These are phyloP conservation scores for Parathielavia appendiculata DNA, from an alignment of 495 filamentous ascomycete species.

Conservation along the genomic window DNA sequence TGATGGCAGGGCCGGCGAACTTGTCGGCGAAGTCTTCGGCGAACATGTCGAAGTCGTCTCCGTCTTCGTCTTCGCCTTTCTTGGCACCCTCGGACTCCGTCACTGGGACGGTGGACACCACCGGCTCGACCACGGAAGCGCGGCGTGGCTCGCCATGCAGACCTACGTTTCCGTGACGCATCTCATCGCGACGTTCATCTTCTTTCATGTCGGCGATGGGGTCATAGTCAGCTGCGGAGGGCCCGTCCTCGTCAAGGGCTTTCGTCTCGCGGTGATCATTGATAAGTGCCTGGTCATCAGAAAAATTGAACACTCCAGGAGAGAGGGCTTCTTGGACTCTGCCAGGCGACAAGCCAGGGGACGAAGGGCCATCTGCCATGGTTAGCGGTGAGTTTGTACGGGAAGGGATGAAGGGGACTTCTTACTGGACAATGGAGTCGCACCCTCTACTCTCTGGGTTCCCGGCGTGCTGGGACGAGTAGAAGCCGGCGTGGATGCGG, in stretches of 20 bases:
- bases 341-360: conserved; percentile 36
- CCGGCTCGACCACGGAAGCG: conserved; percentile 16
- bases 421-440: conserved; percentile 43
- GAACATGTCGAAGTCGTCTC: conserved; percentile 90
- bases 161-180: conserved; percentile 50
- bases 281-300: conserved; percentile 60
- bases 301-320: conserved; percentile 39
- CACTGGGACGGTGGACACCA: conserved; percentile 23
- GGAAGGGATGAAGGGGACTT: background rate
- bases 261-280: conserved; percentile 50
- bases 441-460: conserved; percentile 32
- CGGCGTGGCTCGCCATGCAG: conserved; percentile 41
- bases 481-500: conserved; percentile 51
- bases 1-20: conserved; percentile 58
- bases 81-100: conserved; percentile 28
- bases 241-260: conserved; percentile 59
- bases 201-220: conserved; percentile 90
- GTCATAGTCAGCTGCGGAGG: conserved; percentile 93
- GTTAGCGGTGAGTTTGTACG: conserved; percentile 1
- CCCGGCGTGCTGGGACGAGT: conserved; percentile 40
- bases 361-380: conserved; percentile 25
- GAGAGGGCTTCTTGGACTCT: conserved; percentile 38
- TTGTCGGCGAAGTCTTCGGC: conserved; percentile 85
- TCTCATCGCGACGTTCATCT: conserved; percentile 68
- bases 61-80: conserved; percentile 45